A percentile compares a stretch with the other conserved stretches of the same genome.
phyloP scores from a whole-genome alignment of 2,329 filamentous ascomycete genomes.

The Aspergillus costaricaensis region DNA sequence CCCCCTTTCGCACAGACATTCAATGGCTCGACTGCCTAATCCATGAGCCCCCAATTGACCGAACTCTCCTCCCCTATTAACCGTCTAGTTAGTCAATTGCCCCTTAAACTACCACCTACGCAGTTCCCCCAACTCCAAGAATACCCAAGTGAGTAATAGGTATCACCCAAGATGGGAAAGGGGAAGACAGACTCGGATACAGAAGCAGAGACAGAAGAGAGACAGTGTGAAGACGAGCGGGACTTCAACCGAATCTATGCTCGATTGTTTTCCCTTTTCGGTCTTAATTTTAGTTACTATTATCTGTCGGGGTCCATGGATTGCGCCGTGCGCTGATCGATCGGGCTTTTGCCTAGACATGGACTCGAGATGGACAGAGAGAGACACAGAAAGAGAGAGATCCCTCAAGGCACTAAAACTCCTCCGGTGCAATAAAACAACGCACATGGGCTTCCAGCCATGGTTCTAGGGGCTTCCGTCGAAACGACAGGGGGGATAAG shows the following conservation, averaged over 20 bases:
- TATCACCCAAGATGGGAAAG: background rate
- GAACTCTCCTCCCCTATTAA: background rate
- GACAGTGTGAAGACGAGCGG: background rate
- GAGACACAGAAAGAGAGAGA: background rate
- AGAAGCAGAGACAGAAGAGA: too few relatives aligned
- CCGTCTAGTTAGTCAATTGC: background rate
- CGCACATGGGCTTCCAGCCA: background rate
- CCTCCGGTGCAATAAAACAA: background rate
- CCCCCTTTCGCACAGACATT: background rate
- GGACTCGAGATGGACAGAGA: background rate
- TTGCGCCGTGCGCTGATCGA: background rate
- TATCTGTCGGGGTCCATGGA: background rate
- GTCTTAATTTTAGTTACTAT: background rate
- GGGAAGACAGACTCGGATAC: background rate
- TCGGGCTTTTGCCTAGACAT: background rate
- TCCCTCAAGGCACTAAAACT: too few relatives aligned
- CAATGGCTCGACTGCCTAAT: background rate
- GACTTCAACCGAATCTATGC: background rate
- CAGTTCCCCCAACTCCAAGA: background rate
- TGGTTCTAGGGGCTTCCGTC: background rate
- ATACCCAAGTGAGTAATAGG: background rate
- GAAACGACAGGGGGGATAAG: background rate
- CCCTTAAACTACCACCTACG: background rate
- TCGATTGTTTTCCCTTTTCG: background rate
- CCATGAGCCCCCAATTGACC: background rate